Evolutionary conservation across 805 yeast genomes (phyloP), one percentile per base, ranked within the genome.

Genomic region (Kodamaea jinghongensis): DNA sequence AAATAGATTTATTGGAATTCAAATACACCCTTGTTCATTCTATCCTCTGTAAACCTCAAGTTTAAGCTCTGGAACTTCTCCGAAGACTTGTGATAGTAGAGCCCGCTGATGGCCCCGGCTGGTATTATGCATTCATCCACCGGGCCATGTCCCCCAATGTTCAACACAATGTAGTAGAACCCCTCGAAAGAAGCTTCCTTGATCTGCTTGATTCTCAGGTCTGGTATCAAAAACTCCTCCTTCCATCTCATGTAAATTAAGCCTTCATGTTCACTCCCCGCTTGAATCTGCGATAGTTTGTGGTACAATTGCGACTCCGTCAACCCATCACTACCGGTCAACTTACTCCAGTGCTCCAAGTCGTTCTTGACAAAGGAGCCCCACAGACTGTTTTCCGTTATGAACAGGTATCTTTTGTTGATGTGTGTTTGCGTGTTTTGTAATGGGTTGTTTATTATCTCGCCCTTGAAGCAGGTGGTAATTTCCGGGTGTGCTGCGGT

Each of bases 221-320:
- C 95, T 0, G 96, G 95, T 6, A 86, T 81, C 44, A 90, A 63
- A 54, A 88, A 88, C 52, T 81, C 78, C 60, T 90, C 98, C 63
- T 90, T 90, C 98, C 98, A 90, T 49, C 96, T 73, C 96, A 90
- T 90, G 57, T 80, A 90, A 4, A 90, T 62, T 51, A 52, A 58
- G 40, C 52, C 58, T 16, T 60, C 51, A 34, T 63, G 61, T 27
- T 55, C 60, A 23, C 47, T 36, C 15, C 67, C 67, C 20, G 51
- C 33, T 46, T 63, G 65, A 33, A 68, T 65, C 20, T 41, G 45
- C 12, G 43, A 42, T 39, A 69, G 54, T 37, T 57, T 59, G 27
- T 49, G 44, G 25, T 52, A 43, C 28, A 69, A 49, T 31, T 58
- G 55, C 3, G 31, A 23, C 6, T 49, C 52, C 16, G 76, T 76